phyloP scores from a whole-genome alignment of 768 basidiomycete species.

The Kwoniella europaea region DNA sequence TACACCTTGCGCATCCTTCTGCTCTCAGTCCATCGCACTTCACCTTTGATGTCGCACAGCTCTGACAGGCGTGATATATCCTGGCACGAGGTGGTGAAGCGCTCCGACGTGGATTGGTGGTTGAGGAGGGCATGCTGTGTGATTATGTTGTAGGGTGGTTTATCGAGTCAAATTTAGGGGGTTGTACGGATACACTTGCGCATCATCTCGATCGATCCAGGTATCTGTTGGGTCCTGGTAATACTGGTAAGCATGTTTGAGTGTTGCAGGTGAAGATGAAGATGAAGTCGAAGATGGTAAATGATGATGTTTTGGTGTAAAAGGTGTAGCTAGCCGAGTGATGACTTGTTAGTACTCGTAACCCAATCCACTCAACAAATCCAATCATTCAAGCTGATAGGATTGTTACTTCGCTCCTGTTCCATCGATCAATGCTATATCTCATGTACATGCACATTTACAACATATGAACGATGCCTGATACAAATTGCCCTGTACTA shows the following conservation, averaged over 20 bases:
- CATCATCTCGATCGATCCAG: no score
- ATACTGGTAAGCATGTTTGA: neutral
- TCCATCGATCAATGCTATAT: no score
- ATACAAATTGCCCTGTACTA: no score
- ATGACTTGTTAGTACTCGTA: no score
- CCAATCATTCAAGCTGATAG: no score
- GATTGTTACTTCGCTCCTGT: no score
- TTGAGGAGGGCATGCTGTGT: neutral
- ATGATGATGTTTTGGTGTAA: neutral
- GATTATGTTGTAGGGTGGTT: neutral
- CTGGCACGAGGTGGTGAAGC: constrained; percentile 6
- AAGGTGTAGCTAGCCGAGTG: no score
- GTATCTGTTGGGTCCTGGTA: neutral
- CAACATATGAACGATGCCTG: no score
- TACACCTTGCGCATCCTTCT: constrained; percentile 12
- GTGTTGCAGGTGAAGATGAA: neutral
- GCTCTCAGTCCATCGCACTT: constrained; percentile 9
- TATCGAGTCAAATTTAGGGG: neutral
- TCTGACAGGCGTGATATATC: constrained; percentile 13
- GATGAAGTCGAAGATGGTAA: neutral
- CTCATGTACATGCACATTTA: no score
- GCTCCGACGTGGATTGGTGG: neutral
- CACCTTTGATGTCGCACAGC: constrained; percentile 13
- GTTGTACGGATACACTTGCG: neutral
- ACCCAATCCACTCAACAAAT: no score